Evolutionary conservation across 345 rosid genomes (phyloP).

Genomic region (Arabidopsis arenosa): DNA sequence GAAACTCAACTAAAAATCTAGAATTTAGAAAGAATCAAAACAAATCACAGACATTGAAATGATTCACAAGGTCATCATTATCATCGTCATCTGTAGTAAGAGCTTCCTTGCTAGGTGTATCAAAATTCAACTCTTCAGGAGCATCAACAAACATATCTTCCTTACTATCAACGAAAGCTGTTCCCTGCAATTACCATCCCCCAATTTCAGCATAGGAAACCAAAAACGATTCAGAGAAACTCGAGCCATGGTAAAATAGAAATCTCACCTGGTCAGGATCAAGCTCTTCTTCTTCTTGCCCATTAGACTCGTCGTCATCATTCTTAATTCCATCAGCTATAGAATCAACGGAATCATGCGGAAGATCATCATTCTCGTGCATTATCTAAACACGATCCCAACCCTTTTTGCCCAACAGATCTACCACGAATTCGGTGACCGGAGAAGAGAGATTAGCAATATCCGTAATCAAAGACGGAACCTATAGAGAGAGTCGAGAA

Average conservation of each 20-base stretch:
- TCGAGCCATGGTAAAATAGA: neutral
- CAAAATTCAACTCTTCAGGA: conserved; percentile 65
- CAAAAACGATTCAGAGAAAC: neutral
- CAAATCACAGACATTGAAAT: conserved; percentile 50
- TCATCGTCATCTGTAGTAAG: conserved; percentile 49
- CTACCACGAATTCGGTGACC: conserved; percentile 29
- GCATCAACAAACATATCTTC: conserved; percentile 96
- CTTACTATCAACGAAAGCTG: conserved; percentile 60
- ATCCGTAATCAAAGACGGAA: neutral
- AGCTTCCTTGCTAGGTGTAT: conserved; percentile 53
- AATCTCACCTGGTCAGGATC: conserved; percentile 46
- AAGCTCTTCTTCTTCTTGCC: conserved; percentile 36
- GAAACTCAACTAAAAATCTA: neutral
- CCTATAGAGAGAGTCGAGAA: neutral
- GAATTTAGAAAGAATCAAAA: neutral
- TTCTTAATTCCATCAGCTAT: conserved; percentile 40
- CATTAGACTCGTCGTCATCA: conserved; percentile 38
- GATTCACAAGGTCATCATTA: conserved; percentile 42
- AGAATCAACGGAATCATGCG: conserved; percentile 40
- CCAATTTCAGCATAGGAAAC: neutral
- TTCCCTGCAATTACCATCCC: conserved; percentile 18
- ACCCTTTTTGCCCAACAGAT: conserved; percentile 38
- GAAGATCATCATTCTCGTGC: conserved; percentile 53
- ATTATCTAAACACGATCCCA: conserved; percentile 43
- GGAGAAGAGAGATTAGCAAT: neutral